Percentiles rank a stretch among this genome's conserved stretches.
Evolutionary conservation across 306 rosid genomes (phyloP).

Genomic region (Citrullus mucosospermus): DNA sequence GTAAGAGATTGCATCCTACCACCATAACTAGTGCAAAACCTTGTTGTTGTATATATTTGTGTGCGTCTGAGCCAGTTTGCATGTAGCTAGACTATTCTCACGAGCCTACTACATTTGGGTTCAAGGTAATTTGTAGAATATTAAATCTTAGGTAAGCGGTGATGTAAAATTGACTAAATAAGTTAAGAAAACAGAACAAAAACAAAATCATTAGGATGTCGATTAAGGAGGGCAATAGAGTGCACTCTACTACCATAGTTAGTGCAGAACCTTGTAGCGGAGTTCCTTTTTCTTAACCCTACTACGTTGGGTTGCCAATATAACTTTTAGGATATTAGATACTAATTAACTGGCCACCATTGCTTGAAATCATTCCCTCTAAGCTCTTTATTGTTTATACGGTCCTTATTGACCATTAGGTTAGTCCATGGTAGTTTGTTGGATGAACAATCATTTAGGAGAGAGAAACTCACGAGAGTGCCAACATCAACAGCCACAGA

Average conservation of each 20-base stretch:
- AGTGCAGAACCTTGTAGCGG: background rate
- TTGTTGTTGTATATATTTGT: background rate
- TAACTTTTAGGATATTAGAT: too few relatives aligned
- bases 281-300: too few relatives aligned
- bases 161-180: background rate
- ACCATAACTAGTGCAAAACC: background rate
- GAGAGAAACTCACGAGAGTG: background rate
- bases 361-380: background rate
- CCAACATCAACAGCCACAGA: background rate
- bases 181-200: background rate
- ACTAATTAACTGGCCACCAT: background rate
- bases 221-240: background rate
- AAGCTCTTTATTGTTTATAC: background rate
- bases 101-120: too few relatives aligned
- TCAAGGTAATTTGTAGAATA: too few relatives aligned
- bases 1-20: background rate
- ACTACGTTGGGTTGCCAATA: background rate
- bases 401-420: too few relatives aligned
- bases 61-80: too few relatives aligned
- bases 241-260: background rate
- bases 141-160: too few relatives aligned
- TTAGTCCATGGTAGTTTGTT: background rate
- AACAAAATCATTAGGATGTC: background rate
- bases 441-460: background rate
- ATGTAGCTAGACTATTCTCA: too few relatives aligned